These are phyloP conservation scores for Paramyrothecium roridum DNA, from an alignment of 2,329 filamentous ascomycete genomes.

Conservation along the genomic window DNA sequence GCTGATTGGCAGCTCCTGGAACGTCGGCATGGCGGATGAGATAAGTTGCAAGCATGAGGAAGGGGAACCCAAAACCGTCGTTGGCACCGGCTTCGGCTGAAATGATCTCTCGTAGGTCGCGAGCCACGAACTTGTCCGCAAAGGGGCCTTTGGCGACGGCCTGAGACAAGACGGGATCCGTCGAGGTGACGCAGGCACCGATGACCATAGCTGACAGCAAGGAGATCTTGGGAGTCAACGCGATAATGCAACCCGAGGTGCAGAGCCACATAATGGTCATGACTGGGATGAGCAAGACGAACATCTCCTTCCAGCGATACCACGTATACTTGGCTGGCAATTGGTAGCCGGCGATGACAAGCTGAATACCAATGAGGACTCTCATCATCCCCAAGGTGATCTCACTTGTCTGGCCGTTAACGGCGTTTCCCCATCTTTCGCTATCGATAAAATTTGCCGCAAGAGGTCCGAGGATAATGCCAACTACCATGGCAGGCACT, in stretches of 20 bases:
- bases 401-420: conserved; percentile 24
- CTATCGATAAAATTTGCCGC: conserved; percentile 49
- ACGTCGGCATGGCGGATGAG: conserved; percentile 51
- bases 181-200: conserved; percentile 58
- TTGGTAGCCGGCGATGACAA: conserved; percentile 62
- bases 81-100: conserved; percentile 61
- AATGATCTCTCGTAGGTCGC: conserved; percentile 57
- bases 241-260: conserved; percentile 53
- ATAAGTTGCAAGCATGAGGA: conserved; percentile 55
- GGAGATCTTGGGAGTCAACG: conserved; percentile 51
- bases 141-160: conserved; percentile 60
- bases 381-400: conserved; percentile 49
- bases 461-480: conserved; percentile 52
- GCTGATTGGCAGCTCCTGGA: conserved; percentile 13
- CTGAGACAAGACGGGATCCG: conserved; percentile 60
- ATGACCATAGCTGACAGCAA: conserved; percentile 54
- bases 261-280: conserved; percentile 63
- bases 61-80: conserved; percentile 61
- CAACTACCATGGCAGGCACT: conserved; percentile 55
- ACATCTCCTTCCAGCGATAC: conserved; percentile 48
- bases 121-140: conserved; percentile 57
- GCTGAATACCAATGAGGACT: conserved; percentile 60
- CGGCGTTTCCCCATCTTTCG: conserved; percentile 18
- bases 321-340: conserved; percentile 54
- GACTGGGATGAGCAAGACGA: conserved; percentile 52